Conservation (phyloP, 2,329 filamentous ascomycete genomes). For the Lachnellula subtilissima region DNA sequence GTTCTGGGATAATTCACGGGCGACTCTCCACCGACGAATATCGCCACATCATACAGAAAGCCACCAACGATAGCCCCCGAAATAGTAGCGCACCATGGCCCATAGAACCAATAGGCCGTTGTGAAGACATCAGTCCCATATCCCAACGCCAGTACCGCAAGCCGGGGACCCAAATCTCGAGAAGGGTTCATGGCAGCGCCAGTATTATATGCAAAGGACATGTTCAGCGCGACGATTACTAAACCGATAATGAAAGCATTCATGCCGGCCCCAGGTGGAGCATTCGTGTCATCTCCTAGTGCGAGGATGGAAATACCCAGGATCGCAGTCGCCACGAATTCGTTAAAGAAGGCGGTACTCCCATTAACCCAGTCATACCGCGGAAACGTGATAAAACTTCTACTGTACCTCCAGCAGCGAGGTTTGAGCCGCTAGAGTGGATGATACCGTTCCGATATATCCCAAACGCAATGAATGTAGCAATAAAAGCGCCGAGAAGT, state of each 20-base stretch:
- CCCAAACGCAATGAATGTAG: constrained; percentile 42
- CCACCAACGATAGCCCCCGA: constrained; percentile 39
- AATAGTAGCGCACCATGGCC: constrained; percentile 37
- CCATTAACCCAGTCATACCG: constrained; percentile 35
- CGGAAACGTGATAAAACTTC: constrained; percentile 43
- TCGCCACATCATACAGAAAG: constrained; percentile 47
- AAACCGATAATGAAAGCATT: constrained; percentile 45
- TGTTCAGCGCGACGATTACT: constrained; percentile 33
- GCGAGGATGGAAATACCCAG: constrained; percentile 40
- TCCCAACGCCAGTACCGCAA: constrained; percentile 41
- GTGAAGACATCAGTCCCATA: constrained; percentile 40
- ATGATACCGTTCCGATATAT: constrained; percentile 37
- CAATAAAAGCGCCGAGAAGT: constrained; percentile 47
- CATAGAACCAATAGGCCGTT: constrained; percentile 40
- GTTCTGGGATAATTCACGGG: constrained; percentile 47
- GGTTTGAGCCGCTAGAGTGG: constrained; percentile 18
- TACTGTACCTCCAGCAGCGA: constrained; percentile 30
- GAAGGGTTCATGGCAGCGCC: constrained; percentile 45
- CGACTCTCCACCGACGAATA: constrained; percentile 46
- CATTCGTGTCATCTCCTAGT: constrained; percentile 42
- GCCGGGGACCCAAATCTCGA: constrained; percentile 45
- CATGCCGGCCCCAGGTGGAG: constrained; percentile 46
- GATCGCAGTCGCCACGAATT: constrained; percentile 41
- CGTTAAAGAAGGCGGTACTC: constrained; percentile 41
- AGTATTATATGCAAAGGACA: constrained; percentile 43